A percentile compares a stretch with the other conserved stretches of the same genome.
Evolutionary conservation across 129 eudicot species (phyloP).

Genomic region (Centrapalus pauciflorus): DNA sequence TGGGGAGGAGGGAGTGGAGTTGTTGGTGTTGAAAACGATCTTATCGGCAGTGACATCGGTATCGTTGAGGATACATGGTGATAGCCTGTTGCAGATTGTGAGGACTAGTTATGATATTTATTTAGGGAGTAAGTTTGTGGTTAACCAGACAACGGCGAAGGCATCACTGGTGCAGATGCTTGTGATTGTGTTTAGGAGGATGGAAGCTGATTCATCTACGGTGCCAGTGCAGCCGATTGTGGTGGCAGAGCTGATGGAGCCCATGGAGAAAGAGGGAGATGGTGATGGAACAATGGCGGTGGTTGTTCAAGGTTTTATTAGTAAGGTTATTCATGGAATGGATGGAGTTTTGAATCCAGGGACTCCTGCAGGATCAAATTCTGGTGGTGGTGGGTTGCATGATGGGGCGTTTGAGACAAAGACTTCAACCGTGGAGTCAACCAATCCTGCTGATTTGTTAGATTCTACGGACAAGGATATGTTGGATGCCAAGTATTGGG

Average conservation of each 20-base stretch:
- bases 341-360: constrained; percentile 84
- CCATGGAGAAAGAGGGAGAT: constrained; percentile 59
- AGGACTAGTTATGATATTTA: constrained; percentile 79
- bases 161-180: constrained; percentile 94
- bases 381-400: constrained; percentile 37
- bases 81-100: constrained; percentile 74
- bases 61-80: constrained; percentile 71
- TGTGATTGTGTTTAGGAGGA: constrained; percentile 90
- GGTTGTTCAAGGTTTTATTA: constrained; percentile 92
- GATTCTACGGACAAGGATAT: constrained; percentile 98
- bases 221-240: constrained; percentile 94
- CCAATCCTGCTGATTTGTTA: constrained; percentile 95
- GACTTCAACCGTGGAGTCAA: constrained; percentile 76
- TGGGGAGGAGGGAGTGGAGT: constrained; percentile 66
- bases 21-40: constrained; percentile 69
- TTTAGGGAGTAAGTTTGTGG: constrained; percentile 75
- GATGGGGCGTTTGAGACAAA: constrained; percentile 95
- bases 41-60: constrained; percentile 83
- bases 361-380: constrained; percentile 24
- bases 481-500: constrained; percentile 99
- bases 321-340: constrained; percentile 83
- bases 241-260: constrained; percentile 94
- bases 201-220: constrained; percentile 92
- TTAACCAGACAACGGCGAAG: constrained; percentile 92
- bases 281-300: constrained; percentile 59